phyloP scores from a whole-genome alignment of 2,329 filamentous ascomycete genomes.

The Curvularia lunata region DNA sequence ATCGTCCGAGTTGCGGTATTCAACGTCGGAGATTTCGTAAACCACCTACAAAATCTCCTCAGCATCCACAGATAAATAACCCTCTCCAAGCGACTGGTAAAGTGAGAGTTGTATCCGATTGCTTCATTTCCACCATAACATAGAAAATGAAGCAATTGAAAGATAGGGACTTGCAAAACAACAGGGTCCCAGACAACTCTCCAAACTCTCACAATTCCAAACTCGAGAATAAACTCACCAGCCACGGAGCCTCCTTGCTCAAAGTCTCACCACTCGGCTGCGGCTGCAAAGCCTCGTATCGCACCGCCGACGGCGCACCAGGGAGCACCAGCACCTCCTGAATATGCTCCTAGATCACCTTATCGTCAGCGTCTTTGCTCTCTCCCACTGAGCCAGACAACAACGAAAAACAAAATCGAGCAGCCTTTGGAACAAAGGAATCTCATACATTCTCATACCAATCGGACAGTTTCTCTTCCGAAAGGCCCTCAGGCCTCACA shows the following conservation, averaged over 20 bases:
- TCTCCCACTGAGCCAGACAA: too few species aligned
- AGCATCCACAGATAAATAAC: background rate
- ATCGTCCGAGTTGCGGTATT: conserved; percentile 24
- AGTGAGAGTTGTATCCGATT: background rate
- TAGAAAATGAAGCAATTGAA: background rate
- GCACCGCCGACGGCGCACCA: conserved; percentile 32
- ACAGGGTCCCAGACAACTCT: background rate
- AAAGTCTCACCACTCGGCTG: conserved; percentile 10
- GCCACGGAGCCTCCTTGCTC: conserved; percentile 26
- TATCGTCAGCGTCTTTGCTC: background rate
- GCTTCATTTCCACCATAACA: background rate
- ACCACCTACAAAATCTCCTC: conserved; percentile 16
- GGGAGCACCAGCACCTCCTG: conserved; percentile 30
- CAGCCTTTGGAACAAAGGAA: background rate
- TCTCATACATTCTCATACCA: conserved; percentile 39
- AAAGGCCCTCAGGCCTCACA: conserved; percentile 10
- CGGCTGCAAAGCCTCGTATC: conserved; percentile 31
- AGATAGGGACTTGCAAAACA: background rate
- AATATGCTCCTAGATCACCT: conserved; percentile 18
- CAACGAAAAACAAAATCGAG: background rate
- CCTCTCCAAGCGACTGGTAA: background rate
- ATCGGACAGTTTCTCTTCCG: conserved; percentile 22
- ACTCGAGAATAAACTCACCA: conserved; percentile 7
- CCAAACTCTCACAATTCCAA: background rate
- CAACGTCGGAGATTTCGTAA: conserved; percentile 37